Base-by-base conservation (phyloP, 768 basidiomycete genomes). In the Hypholoma sublateritium region DNA sequence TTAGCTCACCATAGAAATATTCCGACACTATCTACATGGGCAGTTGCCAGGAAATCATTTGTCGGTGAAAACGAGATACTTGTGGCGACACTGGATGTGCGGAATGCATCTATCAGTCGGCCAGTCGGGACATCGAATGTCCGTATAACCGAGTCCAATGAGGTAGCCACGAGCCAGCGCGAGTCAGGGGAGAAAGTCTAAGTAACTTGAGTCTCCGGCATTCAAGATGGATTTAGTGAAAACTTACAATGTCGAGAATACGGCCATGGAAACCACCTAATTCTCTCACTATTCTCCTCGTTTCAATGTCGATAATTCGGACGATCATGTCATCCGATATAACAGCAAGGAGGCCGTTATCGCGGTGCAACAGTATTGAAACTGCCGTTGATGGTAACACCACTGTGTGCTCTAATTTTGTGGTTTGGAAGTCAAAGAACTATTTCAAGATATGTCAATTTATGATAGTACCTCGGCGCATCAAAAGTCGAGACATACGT, bases 91-190 rank as follows among this genome's bases (percentile, higher is more conserved):
- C 89, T 92, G 25, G 88, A 74, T 8, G 93, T 94, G 53, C 84
- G 82, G 77, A 99, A 98, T 0, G 86, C 93, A 65, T 98, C 94
- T 52, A 99, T 95, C 36, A 98, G 77, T 24, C 86, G 80, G 5
- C 95, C 95, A 16, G 95, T 93, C 0, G 97, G 96, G 22, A 99
- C 81, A 68, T 99, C 96, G 69, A 93, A 99, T 2, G 96, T 98
- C 28, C 97, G 85, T 64, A 98, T 92, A 52, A 89, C 79, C 0
- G 93, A 92, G 70, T 99, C 97, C 39, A 97, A 75, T 8, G 95
- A 95, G 2, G 91, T 85, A 1, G 87, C 78, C 41, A 98, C 81
- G 50, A 99, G 77, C 97, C 96, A 98, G 53, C 97, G 80, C 2
- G 95, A 95, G 70, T 98, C 95, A 1, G 93, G 86, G 7, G 97